Percentiles rank a stretch among this genome's conserved stretches.
phyloP scores from a whole-genome alignment of 2,329 filamentous ascomycete genomes.

The Sordariomycetes sp. region DNA sequence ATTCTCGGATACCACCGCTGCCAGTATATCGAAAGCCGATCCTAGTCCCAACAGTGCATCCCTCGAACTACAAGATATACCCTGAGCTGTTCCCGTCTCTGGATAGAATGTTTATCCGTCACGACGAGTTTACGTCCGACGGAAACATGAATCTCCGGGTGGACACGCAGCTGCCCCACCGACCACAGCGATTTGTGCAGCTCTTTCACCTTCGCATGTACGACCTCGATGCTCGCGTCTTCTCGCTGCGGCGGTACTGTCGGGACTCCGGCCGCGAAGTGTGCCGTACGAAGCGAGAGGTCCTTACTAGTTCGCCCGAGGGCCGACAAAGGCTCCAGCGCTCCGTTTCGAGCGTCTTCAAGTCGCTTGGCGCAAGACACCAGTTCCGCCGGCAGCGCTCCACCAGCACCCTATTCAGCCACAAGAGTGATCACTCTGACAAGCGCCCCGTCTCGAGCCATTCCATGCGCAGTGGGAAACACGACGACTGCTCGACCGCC shows the following conservation, averaged over 20 bases:
- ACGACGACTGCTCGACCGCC: neutral
- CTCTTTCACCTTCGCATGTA: conserved; percentile 95
- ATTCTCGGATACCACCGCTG: conserved; percentile 32
- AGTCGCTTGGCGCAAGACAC: conserved; percentile 3
- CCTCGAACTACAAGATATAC: conserved; percentile 21
- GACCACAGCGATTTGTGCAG: conserved; percentile 37
- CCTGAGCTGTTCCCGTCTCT: conserved; percentile 75
- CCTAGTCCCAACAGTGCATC: conserved; percentile 1
- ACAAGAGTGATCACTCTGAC: conserved; percentile 1
- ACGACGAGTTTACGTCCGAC: conserved; percentile 81
- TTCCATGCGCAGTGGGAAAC: neutral
- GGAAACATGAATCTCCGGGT: conserved; percentile 95
- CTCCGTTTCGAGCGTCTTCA: conserved; percentile 5
- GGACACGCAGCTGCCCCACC: conserved; percentile 40
- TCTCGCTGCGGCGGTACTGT: conserved; percentile 83
- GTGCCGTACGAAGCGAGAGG: conserved; percentile 68
- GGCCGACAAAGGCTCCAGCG: conserved; percentile 3
- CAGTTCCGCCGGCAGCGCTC: conserved; percentile 2
- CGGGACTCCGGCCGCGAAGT: conserved; percentile 88
- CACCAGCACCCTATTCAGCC: conserved; percentile 2
- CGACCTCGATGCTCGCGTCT: conserved; percentile 73
- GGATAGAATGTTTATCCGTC: conserved; percentile 67
- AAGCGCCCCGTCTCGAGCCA: conserved; percentile 1
- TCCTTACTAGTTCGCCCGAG: conserved; percentile 23
- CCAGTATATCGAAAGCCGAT: conserved; percentile 30